phyloP scores from a whole-genome alignment of 352 stramenopile genomes.

The Phytophthora syringae region DNA sequence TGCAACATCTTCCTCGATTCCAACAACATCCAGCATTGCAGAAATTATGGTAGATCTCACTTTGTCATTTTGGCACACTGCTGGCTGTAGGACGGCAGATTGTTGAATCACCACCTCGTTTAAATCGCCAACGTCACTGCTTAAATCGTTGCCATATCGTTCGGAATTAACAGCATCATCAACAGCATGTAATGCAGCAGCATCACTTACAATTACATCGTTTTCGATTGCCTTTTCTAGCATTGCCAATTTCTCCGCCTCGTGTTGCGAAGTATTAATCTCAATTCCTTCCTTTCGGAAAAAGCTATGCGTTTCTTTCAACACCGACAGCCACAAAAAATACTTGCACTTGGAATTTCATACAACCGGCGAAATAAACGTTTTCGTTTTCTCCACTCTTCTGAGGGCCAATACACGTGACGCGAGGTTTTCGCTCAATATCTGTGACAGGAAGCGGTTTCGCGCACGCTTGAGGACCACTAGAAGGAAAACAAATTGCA shows the following conservation, averaged over 20 bases:
- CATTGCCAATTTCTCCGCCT: neutral
- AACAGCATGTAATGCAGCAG: neutral
- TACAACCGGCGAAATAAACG: conserved; percentile 7
- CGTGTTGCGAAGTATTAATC: neutral
- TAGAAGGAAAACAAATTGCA: conserved; percentile 20
- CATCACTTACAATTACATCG: neutral
- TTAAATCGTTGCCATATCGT: neutral
- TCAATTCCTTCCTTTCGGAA: conserved; percentile 14
- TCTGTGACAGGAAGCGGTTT: neutral
- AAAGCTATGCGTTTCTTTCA: conserved; percentile 6
- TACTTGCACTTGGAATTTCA: neutral
- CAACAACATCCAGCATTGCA: neutral
- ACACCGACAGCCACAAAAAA: conserved; percentile 11
- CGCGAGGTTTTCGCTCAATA: neutral
- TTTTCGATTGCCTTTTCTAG: too few relatives aligned
- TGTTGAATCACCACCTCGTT: neutral
- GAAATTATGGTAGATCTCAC: neutral
- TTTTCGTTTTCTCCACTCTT: conserved; percentile 8
- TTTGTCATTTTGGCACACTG: neutral
- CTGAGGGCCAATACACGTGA: conserved; percentile 23
- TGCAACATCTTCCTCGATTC: neutral
- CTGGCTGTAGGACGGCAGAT: neutral
- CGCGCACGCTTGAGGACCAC: neutral
- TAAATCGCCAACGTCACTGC: neutral
- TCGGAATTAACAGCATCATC: neutral